Evolutionary conservation across 805 yeast species (phyloP).

Genomic region (Tetrapisispora fleetii): DNA sequence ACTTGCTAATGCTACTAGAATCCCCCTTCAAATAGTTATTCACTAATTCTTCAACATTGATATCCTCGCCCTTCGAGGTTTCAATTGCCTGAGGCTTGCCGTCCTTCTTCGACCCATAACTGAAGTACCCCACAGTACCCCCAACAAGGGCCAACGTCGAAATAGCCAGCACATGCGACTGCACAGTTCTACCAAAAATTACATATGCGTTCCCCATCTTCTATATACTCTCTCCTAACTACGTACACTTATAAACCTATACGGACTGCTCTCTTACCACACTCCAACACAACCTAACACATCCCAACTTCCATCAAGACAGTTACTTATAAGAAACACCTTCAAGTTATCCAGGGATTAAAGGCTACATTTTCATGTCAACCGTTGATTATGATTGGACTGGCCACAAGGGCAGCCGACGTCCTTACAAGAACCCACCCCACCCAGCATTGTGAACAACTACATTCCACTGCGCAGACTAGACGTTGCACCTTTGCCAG

Average conservation of each 20-base stretch:
- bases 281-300: no score
- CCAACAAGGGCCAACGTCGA: conserved; percentile 41
- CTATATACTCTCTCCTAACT: no score
- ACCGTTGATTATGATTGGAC: not conserved
- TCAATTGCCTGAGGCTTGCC: not conserved
- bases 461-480: no score
- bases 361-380: not conserved
- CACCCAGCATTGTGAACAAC: no score
- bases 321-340: no score
- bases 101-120: not conserved
- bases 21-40: conserved; percentile 19
- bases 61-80: conserved; percentile 6
- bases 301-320: no score
- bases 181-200: conserved; percentile 75
- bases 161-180: conserved; percentile 75
- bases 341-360: no score
- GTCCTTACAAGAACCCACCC: no score
- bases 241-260: no score
- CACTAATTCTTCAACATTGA: conserved; percentile 22
- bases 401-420: no score
- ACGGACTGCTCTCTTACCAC: no score
- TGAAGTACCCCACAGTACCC: conserved; percentile 2
- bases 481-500: no score
- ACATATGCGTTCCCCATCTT: conserved; percentile 44
- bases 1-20: not conserved